Percentiles rank a stretch among this genome's conserved stretches.
Evolutionary conservation across 352 stramenopile species (phyloP).

Genomic region (Pythium aquatile): DNA sequence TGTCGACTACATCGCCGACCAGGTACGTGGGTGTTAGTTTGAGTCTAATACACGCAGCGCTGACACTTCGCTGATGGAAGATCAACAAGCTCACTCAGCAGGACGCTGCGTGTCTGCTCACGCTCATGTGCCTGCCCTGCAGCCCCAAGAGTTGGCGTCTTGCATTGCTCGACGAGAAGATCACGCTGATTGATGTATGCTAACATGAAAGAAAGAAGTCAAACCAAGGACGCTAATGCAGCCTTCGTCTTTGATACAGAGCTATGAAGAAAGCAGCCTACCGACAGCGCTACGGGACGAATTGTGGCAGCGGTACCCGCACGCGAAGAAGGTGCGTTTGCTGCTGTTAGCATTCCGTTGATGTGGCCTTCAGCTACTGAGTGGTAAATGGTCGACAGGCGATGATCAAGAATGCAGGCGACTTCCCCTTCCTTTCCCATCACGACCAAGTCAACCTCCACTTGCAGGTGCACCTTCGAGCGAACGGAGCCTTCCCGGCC

Average conservation of each 20-base stretch:
- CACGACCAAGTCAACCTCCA: constrained; percentile 75
- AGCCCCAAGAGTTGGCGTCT: constrained; percentile 51
- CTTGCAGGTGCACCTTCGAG: constrained; percentile 68
- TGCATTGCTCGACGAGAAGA: constrained; percentile 42
- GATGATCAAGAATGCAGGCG: constrained; percentile 60
- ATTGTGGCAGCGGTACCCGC: constrained; percentile 41
- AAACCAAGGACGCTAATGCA: not conserved
- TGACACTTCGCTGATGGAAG: not conserved
- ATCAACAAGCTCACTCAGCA: constrained; percentile 56
- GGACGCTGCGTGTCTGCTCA: constrained; percentile 64
- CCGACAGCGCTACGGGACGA: constrained; percentile 39
- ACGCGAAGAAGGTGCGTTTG: constrained; percentile 45
- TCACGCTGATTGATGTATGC: constrained; percentile 62
- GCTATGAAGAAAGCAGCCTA: constrained; percentile 56
- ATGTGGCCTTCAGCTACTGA: not conserved
- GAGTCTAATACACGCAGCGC: not conserved
- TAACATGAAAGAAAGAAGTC: too few relatives aligned
- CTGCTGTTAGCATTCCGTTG: not conserved
- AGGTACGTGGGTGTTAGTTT: constrained; percentile 30
- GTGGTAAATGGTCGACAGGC: constrained; percentile 29
- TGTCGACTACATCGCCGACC: constrained; percentile 66
- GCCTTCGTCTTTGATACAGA: constrained; percentile 28
- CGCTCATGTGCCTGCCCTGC: constrained; percentile 51
- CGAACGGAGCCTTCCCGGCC: constrained; percentile 45
- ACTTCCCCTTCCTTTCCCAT: constrained; percentile 76